phyloP scores from a whole-genome alignment of 768 basidiomycete genomes.

The Tulasnella sp. region DNA sequence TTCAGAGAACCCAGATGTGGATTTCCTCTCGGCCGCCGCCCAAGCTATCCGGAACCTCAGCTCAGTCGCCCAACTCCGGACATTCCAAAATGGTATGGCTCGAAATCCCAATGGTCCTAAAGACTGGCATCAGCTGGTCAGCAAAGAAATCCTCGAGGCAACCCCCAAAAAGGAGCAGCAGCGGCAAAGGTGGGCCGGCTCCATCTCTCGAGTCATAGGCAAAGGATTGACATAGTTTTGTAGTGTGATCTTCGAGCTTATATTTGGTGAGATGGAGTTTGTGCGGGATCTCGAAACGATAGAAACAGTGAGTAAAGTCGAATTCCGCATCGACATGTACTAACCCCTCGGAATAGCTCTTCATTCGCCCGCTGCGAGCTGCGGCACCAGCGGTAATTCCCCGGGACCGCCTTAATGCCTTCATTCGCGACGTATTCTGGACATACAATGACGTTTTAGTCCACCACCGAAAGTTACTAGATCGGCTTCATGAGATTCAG shows the following conservation, averaged over 20 bases:
- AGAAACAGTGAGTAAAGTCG: slow-evolving; percentile 46
- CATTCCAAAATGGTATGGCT: slow-evolving; percentile 87
- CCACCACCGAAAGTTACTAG: slow-evolving; percentile 68
- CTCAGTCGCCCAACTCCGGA: slow-evolving; percentile 68
- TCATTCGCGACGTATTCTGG: slow-evolving; percentile 83
- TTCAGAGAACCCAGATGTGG: slow-evolving; percentile 69
- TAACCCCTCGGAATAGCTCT: slow-evolving; percentile 48
- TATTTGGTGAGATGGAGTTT: slow-evolving; percentile 93
- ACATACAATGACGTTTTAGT: slow-evolving; percentile 70
- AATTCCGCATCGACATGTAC: background rate
- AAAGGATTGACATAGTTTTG: background rate
- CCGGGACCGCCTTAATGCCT: slow-evolving; percentile 57
- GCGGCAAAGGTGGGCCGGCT: slow-evolving; percentile 65
- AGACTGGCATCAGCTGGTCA: slow-evolving; percentile 86
- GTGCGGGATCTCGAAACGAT: slow-evolving; percentile 87
- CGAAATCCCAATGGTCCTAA: slow-evolving; percentile 70
- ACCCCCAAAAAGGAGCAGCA: slow-evolving; percentile 70
- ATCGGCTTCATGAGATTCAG: slow-evolving; percentile 78
- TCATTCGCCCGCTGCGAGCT: slow-evolving; percentile 62
- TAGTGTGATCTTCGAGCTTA: slow-evolving; percentile 88
- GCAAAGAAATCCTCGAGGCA: slow-evolving; percentile 50
- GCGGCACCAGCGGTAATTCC: slow-evolving; percentile 73
- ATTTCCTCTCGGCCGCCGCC: slow-evolving; percentile 76
- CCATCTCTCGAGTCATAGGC: background rate
- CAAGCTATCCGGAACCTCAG: slow-evolving; percentile 77